A percentile compares a stretch with the other conserved stretches of the same genome.
phyloP scores from a whole-genome alignment of 768 basidiomycete species.

The Trametes sanguinea region DNA sequence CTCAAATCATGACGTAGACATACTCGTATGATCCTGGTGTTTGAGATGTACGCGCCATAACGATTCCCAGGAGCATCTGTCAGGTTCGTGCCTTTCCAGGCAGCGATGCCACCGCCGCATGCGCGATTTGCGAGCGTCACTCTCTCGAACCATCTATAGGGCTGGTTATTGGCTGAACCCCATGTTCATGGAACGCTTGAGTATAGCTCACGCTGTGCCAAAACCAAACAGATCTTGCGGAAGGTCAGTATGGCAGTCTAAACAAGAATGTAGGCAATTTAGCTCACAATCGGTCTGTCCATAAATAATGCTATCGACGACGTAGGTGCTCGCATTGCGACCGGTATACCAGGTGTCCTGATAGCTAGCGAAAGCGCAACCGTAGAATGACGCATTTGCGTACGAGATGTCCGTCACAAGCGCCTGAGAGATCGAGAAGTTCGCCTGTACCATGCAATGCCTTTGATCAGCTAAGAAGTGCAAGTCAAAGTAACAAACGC shows the following conservation, averaged over 20 bases:
- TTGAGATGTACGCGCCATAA: slow-evolving; percentile 57
- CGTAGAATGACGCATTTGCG: slow-evolving; percentile 69
- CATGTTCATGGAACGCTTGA: too few relatives aligned
- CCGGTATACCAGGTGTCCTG: slow-evolving; percentile 73
- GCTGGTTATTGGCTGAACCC: too few relatives aligned
- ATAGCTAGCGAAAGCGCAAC: slow-evolving; percentile 59
- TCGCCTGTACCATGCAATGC: slow-evolving; percentile 38
- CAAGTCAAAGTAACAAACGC: neutral
- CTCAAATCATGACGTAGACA: slow-evolving; percentile 21
- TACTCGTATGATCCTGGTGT: slow-evolving; percentile 56
- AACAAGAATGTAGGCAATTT: neutral
- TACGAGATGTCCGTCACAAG: slow-evolving; percentile 63
- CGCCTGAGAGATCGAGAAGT: slow-evolving; percentile 62
- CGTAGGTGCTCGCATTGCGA: slow-evolving; percentile 57
- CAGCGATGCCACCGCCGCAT: slow-evolving; percentile 65
- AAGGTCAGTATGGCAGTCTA: neutral
- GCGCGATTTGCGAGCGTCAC: slow-evolving; percentile 59
- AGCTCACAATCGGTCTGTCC: slow-evolving; percentile 64
- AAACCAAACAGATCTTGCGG: slow-evolving; percentile 57
- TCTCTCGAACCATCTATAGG: slow-evolving; percentile 58
- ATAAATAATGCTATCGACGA: slow-evolving; percentile 60
- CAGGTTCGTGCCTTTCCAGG: slow-evolving; percentile 63
- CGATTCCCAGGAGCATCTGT: slow-evolving; percentile 51
- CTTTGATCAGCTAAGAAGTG: neutral
- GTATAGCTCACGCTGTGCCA: slow-evolving; percentile 51